Evolutionary conservation across 2,329 filamentous ascomycete genomes (phyloP).

Genomic region (Claviceps sp.): DNA sequence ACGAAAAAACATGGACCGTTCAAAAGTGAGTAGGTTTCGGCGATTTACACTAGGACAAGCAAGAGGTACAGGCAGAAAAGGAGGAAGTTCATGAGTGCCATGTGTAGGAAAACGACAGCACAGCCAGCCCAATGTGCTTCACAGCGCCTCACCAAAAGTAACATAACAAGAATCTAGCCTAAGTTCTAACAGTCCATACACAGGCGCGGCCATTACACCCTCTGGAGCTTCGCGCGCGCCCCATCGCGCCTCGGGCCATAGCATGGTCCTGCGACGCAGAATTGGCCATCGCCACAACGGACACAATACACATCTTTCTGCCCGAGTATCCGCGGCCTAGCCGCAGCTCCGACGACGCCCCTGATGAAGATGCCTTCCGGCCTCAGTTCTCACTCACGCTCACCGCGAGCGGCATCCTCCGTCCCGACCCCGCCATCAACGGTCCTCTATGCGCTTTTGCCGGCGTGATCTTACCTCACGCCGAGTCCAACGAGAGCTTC

Average conservation of each 20-base stretch:
- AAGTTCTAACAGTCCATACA: background rate
- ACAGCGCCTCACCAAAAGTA: no score
- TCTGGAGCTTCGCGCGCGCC: slow-evolving; percentile 28
- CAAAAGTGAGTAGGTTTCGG: slow-evolving; percentile 1
- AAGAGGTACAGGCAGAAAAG: no score
- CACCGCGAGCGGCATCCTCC: slow-evolving; percentile 19
- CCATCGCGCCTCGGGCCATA: slow-evolving; percentile 28
- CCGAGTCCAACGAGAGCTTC: slow-evolving; percentile 13
- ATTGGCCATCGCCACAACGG: slow-evolving; percentile 42
- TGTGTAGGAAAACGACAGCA: background rate
- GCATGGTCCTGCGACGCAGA: slow-evolving; percentile 45
- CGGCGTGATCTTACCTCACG: slow-evolving; percentile 19
- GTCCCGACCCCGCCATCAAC: slow-evolving; percentile 31
- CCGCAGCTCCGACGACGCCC: slow-evolving; percentile 12
- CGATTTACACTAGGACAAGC: background rate
- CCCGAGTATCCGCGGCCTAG: slow-evolving; percentile 26
- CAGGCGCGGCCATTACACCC: slow-evolving; percentile 35
- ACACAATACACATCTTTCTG: slow-evolving; percentile 37
- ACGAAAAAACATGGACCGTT: background rate
- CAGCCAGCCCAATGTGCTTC: background rate
- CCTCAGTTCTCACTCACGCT: slow-evolving; percentile 21
- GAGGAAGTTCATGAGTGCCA: background rate
- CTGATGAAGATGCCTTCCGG: slow-evolving; percentile 15
- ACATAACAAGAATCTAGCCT: no score
- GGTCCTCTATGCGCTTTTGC: slow-evolving; percentile 27